These are phyloP conservation scores for Catharanthus roseus DNA, from an alignment of 257 asterid species.

Conservation along the genomic window DNA sequence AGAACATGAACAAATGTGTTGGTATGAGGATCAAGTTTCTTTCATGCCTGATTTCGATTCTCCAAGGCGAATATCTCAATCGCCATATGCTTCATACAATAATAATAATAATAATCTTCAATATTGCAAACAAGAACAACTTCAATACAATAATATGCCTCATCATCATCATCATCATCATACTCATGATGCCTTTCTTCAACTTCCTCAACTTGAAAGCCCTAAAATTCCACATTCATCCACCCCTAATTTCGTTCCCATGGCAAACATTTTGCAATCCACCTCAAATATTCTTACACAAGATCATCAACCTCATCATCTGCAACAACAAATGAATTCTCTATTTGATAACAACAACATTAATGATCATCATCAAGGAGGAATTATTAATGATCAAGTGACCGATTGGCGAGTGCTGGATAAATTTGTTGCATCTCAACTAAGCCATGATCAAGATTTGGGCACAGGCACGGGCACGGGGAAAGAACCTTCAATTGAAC, in stretches of 20 bases:
- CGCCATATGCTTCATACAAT: constrained; percentile 20
- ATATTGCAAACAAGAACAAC: constrained; percentile 35
- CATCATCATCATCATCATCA: constrained; percentile 14
- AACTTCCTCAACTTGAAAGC: constrained; percentile 59
- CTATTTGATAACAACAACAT: constrained; percentile 1
- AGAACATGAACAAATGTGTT: constrained; percentile 40
- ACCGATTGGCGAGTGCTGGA: constrained; percentile 71
- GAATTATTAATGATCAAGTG: constrained; percentile 33
- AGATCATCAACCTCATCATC: constrained; percentile 16
- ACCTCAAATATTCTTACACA: not conserved
- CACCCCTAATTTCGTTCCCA: constrained; percentile 22
- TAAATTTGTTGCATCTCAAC: constrained; percentile 61
- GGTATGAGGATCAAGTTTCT: constrained; percentile 58
- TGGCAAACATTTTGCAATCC: constrained; percentile 17
- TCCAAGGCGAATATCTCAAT: constrained; percentile 25
- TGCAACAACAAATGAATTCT: not conserved
- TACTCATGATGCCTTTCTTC: constrained; percentile 37
- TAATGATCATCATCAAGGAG: constrained; percentile 27
- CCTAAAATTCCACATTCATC: constrained; percentile 39
- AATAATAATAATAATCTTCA: too few relatives aligned
- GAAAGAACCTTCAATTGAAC: constrained; percentile 20
- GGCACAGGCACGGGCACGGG: constrained; percentile 22
- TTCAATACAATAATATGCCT: constrained; percentile 34
- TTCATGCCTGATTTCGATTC: constrained; percentile 51
- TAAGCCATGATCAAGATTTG: constrained; percentile 38